Percentiles rank a stretch among this genome's conserved stretches.
phyloP scores from a whole-genome alignment of 208 protist species.

The Naegleria fowleri region DNA sequence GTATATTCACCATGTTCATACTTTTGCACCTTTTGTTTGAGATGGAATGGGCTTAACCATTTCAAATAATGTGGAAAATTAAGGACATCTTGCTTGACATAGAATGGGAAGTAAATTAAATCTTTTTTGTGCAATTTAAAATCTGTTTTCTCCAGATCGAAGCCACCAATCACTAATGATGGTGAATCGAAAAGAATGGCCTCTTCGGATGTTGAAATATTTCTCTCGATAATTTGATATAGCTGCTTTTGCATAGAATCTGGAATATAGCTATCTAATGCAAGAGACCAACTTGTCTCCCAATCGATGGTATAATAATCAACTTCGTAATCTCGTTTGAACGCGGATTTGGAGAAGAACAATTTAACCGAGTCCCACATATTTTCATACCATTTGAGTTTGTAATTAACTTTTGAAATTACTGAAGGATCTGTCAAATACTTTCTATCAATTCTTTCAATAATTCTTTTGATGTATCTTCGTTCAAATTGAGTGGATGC shows the following conservation, averaged over 20 bases:
- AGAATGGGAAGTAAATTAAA: neutral
- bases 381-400: neutral
- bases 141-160: neutral
- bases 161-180: neutral
- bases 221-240: neutral
- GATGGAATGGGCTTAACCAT: neutral
- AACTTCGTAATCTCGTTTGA: neutral
- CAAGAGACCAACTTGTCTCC: neutral
- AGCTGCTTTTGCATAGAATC: neutral
- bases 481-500: neutral
- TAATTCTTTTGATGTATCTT: neutral
- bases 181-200: neutral
- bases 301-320: neutral
- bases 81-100: neutral
- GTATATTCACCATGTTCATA: neutral
- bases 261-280: neutral
- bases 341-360: neutral
- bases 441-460: neutral
- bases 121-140: neutral
- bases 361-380: neutral
- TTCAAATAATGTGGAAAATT: neutral
- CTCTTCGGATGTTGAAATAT: neutral
- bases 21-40: neutral
- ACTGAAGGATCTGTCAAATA: neutral
- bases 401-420: neutral